Evolutionary conservation across 257 asterid genomes (phyloP), one percentile per base, ranked within the genome.

Genomic region (Capsicum chinense): DNA sequence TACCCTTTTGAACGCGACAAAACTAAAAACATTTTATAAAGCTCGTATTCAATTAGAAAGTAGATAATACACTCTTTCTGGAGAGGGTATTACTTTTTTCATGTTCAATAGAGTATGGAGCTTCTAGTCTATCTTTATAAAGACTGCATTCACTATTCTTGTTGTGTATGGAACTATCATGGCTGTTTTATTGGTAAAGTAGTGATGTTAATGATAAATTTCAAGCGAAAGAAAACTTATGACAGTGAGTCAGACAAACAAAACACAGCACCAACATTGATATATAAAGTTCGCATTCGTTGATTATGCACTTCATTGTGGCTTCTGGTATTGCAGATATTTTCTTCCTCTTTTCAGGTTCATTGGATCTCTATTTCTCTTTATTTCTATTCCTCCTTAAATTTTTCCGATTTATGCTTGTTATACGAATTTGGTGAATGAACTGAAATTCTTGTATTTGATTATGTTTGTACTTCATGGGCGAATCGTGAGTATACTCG

Each of bases 331-430:
- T 54, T 78, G 48, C 48, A 78, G 50, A 35, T 78, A 78, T 56
- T 78, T 50, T 52, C 81, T 78, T 78, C 19, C 47, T 54, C 47
- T 15, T 78, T 78, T 78, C 60, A 78, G 64, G 81, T 78, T 78
- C 47, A 14, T 35, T 26, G 54, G 50, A 78, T 78, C 12, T 78
- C 64, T 16, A 78, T 26, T 47, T 78, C 50, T 47, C 42, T 78
- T 78, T 78, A 26, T 52, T 78, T 7, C 50, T 11, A 54, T 26
- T 54, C 48, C 48, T 54, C n/a, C 48, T 76, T 63, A 76, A 19
- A 0, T 13, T 26, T 52, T 52, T 44, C 62, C 4, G 21, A 47
- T 26, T 52, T 33, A 78, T 21, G n/a, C 52, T 26, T 78, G 26
- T 48, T 50, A 26, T 78, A 4, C 48, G 26, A 26, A 21, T 78